phyloP scores from a whole-genome alignment of 192 early-diverging fungal species.

The Endogone sp. region DNA sequence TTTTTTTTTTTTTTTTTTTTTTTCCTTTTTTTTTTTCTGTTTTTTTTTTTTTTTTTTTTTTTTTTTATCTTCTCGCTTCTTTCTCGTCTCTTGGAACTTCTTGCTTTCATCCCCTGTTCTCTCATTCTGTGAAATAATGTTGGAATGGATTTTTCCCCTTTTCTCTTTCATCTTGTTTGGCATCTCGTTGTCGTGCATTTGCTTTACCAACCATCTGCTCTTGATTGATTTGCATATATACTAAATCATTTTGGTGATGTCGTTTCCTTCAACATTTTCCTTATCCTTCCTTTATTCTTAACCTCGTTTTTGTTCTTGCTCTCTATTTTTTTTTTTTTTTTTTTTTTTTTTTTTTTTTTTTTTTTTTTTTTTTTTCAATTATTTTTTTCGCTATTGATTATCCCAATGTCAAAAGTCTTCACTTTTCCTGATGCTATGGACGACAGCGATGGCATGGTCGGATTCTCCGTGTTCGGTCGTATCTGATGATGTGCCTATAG shows the following conservation, averaged over 20 bases:
- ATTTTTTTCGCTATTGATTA: background rate
- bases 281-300: background rate
- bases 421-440: too few species aligned
- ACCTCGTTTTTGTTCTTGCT: background rate
- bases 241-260: too few species aligned
- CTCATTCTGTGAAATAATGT: conserved; percentile 8
- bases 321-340: background rate
- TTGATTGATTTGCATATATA: too few species aligned
- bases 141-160: conserved; percentile 1
- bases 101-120: conserved; percentile 1
- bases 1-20: too few species aligned
- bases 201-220: too few species aligned
- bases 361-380: background rate
- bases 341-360: background rate
- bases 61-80: background rate
- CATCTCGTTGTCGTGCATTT: background rate
- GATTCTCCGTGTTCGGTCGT: too few species aligned
- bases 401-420: background rate
- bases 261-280: too few species aligned
- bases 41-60: background rate
- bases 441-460: too few species aligned
- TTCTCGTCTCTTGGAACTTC: background rate
- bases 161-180: background rate
- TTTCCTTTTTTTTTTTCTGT: too few species aligned
- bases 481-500: too few species aligned